A percentile compares a stretch with the other conserved stretches of the same genome.
These are phyloP conservation scores for Raddia distichophylla DNA, from an alignment of 176 grass and related monocot genomes.

Conservation along the genomic window DNA sequence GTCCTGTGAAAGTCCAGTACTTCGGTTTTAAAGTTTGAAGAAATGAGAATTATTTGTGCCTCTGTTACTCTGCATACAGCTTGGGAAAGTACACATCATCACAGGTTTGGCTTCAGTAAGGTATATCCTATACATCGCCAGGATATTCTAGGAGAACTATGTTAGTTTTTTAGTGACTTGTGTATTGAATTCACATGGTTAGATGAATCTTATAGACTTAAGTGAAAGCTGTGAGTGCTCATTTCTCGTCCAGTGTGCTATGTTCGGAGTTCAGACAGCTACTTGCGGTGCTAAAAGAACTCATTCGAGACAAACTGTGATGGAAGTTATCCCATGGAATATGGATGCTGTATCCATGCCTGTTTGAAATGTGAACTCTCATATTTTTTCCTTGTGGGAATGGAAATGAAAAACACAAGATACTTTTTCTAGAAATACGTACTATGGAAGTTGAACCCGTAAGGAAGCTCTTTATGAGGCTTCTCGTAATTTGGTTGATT, in stretches of 20 bases:
- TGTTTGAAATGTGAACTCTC: no score
- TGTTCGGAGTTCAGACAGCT: neutral
- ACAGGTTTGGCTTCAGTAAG: neutral
- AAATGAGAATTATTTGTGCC: constrained; percentile 11
- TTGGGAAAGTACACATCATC: neutral
- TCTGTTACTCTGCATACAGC: neutral
- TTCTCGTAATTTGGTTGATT: no score
- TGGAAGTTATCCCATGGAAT: no score
- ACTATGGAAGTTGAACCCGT: no score
- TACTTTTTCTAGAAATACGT: no score
- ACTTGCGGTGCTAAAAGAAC: neutral
- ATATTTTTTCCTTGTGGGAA: no score
- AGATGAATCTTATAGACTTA: neutral
- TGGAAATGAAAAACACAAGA: no score
- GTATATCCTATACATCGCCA: neutral
- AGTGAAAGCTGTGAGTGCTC: constrained; percentile 12
- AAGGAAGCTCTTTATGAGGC: no score
- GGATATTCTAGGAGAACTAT: neutral
- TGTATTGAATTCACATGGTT: constrained; percentile 24
- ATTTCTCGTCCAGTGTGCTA: neutral
- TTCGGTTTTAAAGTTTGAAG: neutral
- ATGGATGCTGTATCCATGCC: no score
- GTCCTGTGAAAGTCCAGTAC: constrained; percentile 11
- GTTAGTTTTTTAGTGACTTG: neutral
- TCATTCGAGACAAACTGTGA: neutral